These are phyloP conservation scores for Yamadazyma kanchanaburiensis DNA, from an alignment of 1,139 yeast genomes.

Conservation along the genomic window DNA sequence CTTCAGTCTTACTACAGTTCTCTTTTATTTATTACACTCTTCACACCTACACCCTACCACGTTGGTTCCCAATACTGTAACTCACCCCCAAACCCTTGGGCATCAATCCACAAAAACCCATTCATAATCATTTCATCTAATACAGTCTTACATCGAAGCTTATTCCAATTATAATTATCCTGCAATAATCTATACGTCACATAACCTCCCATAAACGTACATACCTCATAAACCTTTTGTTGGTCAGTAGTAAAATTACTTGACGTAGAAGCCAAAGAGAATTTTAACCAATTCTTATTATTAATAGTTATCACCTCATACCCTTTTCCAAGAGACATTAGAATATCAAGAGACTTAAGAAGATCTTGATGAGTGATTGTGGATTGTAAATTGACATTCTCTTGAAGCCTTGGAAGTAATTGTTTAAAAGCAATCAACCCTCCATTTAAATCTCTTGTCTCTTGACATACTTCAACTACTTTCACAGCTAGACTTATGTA, in stretches of 20 bases:
- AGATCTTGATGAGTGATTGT: slow-evolving; percentile 18
- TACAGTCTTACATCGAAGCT: slow-evolving; percentile 56
- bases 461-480: slow-evolving; percentile 70
- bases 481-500: slow-evolving; percentile 66
- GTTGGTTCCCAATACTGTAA: slow-evolving; percentile 63
- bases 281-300: slow-evolving; percentile 40
- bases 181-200: slow-evolving; percentile 60
- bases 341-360: slow-evolving; percentile 15
- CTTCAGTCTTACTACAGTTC: neutral
- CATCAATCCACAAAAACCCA: slow-evolving; percentile 84
- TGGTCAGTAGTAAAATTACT: slow-evolving; percentile 55
- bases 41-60: slow-evolving; percentile 19
- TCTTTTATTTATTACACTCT: neutral
- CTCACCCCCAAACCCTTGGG: slow-evolving; percentile 46
- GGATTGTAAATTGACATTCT: slow-evolving; percentile 18
- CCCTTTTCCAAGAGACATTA: slow-evolving; percentile 33
- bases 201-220: slow-evolving; percentile 63
- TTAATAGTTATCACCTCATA: slow-evolving; percentile 32
- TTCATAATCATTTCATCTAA: slow-evolving; percentile 75
- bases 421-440: slow-evolving; percentile 72
- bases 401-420: slow-evolving; percentile 30
- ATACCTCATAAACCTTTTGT: slow-evolving; percentile 63
- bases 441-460: slow-evolving; percentile 71
- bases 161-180: slow-evolving; percentile 76
- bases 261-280: slow-evolving; percentile 26